phyloP scores from a whole-genome alignment of 148 eudicot genomes.

The Fagopyrum esculentum region DNA sequence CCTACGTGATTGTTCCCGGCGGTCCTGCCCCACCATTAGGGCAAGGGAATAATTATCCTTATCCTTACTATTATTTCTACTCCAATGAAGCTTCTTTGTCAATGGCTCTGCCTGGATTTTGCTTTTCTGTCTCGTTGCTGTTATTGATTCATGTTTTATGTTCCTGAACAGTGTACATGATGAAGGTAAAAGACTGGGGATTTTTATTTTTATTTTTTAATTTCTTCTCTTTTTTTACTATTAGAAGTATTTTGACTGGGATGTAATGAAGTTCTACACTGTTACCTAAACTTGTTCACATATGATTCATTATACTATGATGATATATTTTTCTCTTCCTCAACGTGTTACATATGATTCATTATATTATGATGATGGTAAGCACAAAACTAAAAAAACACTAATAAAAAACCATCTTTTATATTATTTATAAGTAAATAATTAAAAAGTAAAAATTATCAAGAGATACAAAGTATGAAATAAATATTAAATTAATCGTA shows the following conservation, averaged over 20 bases:
- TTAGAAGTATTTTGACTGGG: background rate
- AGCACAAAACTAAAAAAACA: too few species aligned
- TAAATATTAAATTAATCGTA: too few species aligned
- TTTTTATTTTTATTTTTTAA: too few species aligned
- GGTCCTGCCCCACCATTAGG: constrained; percentile 29
- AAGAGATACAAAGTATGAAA: too few species aligned
- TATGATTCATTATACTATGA: too few species aligned
- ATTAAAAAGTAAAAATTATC: too few species aligned
- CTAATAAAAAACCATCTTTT: too few species aligned
- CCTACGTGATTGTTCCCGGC: constrained; percentile 28
- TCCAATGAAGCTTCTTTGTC: constrained; percentile 22
- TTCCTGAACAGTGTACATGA: background rate
- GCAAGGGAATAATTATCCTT: constrained; percentile 26
- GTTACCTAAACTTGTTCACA: background rate
- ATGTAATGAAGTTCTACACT: background rate
- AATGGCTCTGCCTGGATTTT: background rate
- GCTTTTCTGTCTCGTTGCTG: background rate
- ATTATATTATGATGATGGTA: too few species aligned
- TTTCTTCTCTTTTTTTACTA: too few species aligned
- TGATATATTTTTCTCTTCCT: too few species aligned
- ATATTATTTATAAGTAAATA: too few species aligned
- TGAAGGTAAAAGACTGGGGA: background rate
- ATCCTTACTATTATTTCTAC: constrained; percentile 75
- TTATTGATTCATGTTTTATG: background rate
- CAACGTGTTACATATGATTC: background rate